Evolutionary conservation across 75 land plant species (phyloP).

Genomic region (Selaginella tamariscina): DNA sequence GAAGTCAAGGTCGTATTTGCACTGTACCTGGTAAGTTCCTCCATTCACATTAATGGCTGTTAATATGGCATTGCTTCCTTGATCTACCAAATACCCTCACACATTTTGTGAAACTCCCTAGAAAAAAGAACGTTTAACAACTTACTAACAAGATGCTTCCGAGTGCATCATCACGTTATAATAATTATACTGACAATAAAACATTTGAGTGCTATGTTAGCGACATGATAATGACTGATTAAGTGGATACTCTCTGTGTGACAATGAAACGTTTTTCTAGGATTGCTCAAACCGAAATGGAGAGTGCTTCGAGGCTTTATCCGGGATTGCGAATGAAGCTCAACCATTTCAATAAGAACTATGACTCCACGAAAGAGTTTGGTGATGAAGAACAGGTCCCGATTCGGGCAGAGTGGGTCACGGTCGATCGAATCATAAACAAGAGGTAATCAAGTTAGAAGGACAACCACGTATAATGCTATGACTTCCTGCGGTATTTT

Average conservation of each 20-base stretch:
- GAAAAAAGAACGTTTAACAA: too few species aligned
- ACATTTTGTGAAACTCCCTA: too few species aligned
- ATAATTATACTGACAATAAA: too few species aligned
- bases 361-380: constrained; percentile 30
- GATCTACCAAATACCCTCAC: too few species aligned
- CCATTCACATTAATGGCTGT: not conserved
- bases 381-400: constrained; percentile 81
- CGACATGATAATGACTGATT: not conserved
- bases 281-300: constrained; percentile 65
- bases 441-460: constrained; percentile 41
- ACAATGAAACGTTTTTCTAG: constrained; percentile 22
- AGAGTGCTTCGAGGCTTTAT: constrained; percentile 49
- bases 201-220: not conserved
- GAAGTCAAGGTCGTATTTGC: constrained; percentile 83
- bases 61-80: too few species aligned
- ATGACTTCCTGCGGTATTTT: not conserved
- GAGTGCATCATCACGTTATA: too few species aligned
- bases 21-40: constrained; percentile 76
- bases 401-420: constrained; percentile 92
- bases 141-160: too few species aligned
- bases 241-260: too few species aligned
- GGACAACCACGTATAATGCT: not conserved
- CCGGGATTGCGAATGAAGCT: constrained; percentile 67
- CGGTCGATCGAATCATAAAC: constrained; percentile 85
- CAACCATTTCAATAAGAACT: constrained; percentile 64